A percentile compares a stretch with the other conserved stretches of the same genome.
Conservation (phyloP, 2,329 filamentous ascomycete species). For the Diaporthe sp. region DNA sequence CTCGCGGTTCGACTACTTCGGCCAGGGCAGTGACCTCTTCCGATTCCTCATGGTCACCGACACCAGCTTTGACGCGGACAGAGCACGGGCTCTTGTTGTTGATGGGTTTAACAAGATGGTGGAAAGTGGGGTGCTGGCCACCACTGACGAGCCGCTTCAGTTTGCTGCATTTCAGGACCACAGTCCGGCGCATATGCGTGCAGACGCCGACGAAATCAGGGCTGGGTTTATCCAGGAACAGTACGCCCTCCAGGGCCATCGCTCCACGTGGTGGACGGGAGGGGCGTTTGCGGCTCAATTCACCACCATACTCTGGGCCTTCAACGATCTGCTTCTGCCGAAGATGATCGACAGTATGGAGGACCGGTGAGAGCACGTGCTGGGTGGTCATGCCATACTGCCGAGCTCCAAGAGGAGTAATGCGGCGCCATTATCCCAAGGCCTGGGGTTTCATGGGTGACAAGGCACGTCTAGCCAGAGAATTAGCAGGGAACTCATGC, state of each 20-base stretch:
- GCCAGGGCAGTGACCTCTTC: constrained; percentile 14
- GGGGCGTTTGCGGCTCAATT: constrained; percentile 53
- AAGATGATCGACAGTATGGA: constrained; percentile 40
- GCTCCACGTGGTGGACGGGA: constrained; percentile 62
- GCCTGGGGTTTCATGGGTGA: not conserved
- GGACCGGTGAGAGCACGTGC: not conserved
- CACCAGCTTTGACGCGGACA: not conserved
- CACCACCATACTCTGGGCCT: constrained; percentile 53
- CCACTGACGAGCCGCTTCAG: not conserved
- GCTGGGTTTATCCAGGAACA: constrained; percentile 58
- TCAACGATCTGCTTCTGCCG: constrained; percentile 49
- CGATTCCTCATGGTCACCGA: not conserved
- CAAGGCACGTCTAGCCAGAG: not conserved
- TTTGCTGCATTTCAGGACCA: constrained; percentile 12
- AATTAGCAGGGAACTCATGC: not conserved
- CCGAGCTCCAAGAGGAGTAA: too few relatives aligned
- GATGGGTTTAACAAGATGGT: constrained; percentile 4
- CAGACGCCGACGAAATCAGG: not conserved
- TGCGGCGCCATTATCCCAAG: not conserved
- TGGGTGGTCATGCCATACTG: not conserved
- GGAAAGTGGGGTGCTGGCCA: not conserved
- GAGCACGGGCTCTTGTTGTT: not conserved
- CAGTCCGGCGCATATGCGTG: constrained; percentile 1
- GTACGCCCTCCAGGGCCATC: constrained; percentile 58
- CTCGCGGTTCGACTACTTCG: not conserved